Percentiles rank a stretch among this genome's conserved stretches.
phyloP scores from a whole-genome alignment of 1,139 yeast species.

The Pichia sp. region DNA sequence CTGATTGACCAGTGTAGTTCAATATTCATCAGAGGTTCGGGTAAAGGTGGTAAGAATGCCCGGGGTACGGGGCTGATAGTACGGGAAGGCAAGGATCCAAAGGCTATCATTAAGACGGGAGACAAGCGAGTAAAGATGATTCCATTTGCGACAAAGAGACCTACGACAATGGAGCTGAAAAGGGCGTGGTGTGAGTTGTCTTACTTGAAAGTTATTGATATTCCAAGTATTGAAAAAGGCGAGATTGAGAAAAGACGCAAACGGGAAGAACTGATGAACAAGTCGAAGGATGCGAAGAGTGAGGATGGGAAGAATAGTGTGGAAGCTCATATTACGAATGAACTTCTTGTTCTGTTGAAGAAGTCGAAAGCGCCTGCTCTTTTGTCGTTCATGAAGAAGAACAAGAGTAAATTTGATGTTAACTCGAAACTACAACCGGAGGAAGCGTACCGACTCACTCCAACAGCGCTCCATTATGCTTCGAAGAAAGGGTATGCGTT shows the following conservation, averaged over 20 bases:
- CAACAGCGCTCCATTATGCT: slow-evolving; percentile 79
- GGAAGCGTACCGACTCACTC: slow-evolving; percentile 48
- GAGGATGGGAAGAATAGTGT: slow-evolving; percentile 33
- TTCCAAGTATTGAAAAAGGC: slow-evolving; percentile 46
- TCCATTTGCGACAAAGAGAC: slow-evolving; percentile 88
- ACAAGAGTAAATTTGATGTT: slow-evolving; percentile 51
- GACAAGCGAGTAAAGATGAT: slow-evolving; percentile 62
- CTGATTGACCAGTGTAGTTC: slow-evolving; percentile 56
- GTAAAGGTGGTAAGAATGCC: slow-evolving; percentile 37
- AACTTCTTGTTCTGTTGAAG: slow-evolving; percentile 55
- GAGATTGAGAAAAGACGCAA: slow-evolving; percentile 31
- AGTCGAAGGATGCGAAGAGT: slow-evolving; percentile 22
- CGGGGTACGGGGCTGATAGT: slow-evolving; percentile 60
- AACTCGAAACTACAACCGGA: slow-evolving; percentile 51
- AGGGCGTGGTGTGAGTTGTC: slow-evolving; percentile 81
- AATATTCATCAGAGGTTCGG: slow-evolving; percentile 83
- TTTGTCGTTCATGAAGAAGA: slow-evolving; percentile 55
- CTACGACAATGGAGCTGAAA: slow-evolving; percentile 77
- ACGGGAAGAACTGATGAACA: slow-evolving; percentile 30
- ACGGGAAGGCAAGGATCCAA: slow-evolving; percentile 41
- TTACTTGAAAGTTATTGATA: slow-evolving; percentile 50
- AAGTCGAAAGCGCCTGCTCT: slow-evolving; percentile 78
- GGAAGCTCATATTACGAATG: slow-evolving; percentile 42
- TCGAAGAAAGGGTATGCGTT: slow-evolving; percentile 62
- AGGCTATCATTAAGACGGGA: slow-evolving; percentile 40